phyloP scores from a whole-genome alignment of 805 yeast genomes.

The Saccharomycopsis lassenensis region DNA sequence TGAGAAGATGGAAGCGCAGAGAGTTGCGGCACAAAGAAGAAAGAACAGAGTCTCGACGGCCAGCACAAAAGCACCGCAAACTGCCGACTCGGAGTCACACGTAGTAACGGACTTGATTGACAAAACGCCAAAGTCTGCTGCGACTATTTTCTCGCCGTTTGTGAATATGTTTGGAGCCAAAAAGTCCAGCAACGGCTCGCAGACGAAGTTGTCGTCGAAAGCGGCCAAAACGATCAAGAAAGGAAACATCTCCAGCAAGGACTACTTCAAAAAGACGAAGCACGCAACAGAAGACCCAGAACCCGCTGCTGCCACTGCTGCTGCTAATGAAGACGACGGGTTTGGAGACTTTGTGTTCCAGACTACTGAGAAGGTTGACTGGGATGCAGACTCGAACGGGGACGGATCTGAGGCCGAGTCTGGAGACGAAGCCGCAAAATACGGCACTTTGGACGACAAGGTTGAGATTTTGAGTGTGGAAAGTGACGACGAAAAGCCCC shows the following conservation, averaged over 20 bases:
- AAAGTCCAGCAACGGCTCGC: background rate
- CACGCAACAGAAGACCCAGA: background rate
- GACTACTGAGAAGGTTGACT: background rate
- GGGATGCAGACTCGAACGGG: conserved; percentile 2
- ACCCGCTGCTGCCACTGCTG: background rate
- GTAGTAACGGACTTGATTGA: too few relatives aligned
- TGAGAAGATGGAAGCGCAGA: background rate
- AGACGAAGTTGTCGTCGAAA: conserved; percentile 4
- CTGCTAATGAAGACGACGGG: conserved; percentile 8
- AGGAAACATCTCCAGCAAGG: conserved; percentile 9
- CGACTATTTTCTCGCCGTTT: conserved; percentile 12
- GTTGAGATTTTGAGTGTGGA: background rate
- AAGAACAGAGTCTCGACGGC: too few relatives aligned
- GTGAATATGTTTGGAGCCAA: conserved; percentile 8
- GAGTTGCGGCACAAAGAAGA: too few relatives aligned
- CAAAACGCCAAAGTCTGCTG: background rate
- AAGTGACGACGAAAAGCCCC: background rate
- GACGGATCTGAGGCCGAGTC: conserved; percentile 2
- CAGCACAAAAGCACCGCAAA: too few relatives aligned
- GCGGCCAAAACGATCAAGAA: conserved; percentile 9
- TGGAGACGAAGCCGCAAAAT: conserved; percentile 2
- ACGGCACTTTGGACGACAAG: conserved; percentile 9
- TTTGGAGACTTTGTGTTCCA: conserved; percentile 14
- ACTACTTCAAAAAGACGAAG: conserved; percentile 7
- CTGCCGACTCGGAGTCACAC: too few relatives aligned